Conservation (phyloP, 768 basidiomycete species). For the Podaxis sp. region DNA sequence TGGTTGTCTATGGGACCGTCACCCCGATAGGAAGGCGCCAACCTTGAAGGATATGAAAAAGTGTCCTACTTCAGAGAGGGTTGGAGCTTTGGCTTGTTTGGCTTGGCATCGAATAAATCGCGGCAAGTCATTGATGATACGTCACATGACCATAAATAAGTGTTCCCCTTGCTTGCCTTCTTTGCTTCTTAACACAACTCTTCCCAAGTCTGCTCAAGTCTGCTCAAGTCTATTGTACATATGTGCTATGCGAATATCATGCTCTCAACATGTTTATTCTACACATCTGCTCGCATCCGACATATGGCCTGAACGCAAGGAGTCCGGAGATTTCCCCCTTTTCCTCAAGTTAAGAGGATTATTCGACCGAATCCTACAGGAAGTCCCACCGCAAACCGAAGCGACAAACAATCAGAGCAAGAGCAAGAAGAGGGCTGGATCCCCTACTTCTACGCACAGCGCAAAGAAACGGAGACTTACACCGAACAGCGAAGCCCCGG, state of each 20-base stretch:
- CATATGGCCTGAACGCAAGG: slow-evolving; percentile 2
- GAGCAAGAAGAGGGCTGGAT: slow-evolving; percentile 5
- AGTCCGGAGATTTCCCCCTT: neutral
- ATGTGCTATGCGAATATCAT: slow-evolving; percentile 11
- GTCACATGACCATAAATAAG: neutral
- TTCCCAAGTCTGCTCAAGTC: neutral
- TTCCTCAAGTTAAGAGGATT: slow-evolving; percentile 5
- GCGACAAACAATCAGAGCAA: neutral
- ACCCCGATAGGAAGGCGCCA: no score
- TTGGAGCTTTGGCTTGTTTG: no score
- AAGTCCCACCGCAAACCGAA: neutral
- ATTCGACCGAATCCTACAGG: slow-evolving; percentile 3
- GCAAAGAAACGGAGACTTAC: neutral
- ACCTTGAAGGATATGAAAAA: no score
- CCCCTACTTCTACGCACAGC: neutral
- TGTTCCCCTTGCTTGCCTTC: neutral
- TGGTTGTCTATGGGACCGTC: no score
- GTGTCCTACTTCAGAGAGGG: no score
- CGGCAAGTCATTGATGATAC: neutral
- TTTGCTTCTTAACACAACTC: neutral
- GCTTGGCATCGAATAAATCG: no score
- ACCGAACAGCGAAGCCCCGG: neutral
- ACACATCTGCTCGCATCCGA: neutral
- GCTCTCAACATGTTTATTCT: neutral
- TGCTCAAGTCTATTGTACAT: neutral